A percentile compares a stretch with the other conserved stretches of the same genome.
These are phyloP conservation scores for Microsporum audouinii DNA, from an alignment of 2,329 filamentous ascomycete species.

Conservation along the genomic window DNA sequence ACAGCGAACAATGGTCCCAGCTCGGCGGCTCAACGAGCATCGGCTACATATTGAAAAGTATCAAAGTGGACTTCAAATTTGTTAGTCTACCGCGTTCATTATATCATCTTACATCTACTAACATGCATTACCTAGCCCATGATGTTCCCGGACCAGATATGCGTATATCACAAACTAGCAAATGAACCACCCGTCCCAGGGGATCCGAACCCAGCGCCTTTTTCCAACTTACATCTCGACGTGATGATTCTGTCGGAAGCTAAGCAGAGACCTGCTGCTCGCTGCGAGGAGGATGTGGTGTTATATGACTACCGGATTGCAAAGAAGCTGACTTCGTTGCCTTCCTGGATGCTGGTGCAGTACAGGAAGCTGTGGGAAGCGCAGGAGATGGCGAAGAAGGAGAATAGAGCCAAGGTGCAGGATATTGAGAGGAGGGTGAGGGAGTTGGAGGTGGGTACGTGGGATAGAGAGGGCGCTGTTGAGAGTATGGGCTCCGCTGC, in stretches of 20 bases:
- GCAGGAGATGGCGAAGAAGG: constrained; percentile 49
- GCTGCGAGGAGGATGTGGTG: constrained; percentile 65
- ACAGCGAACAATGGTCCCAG: constrained; percentile 55
- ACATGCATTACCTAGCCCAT: constrained; percentile 49
- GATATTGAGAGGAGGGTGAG: constrained; percentile 49
- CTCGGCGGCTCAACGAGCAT: constrained; percentile 54
- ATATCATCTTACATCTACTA: neutral
- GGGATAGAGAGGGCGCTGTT: constrained; percentile 59
- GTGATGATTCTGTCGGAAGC: constrained; percentile 62
- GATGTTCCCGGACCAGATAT: constrained; percentile 69
- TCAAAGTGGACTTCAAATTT: constrained; percentile 79
- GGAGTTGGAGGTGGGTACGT: constrained; percentile 57
- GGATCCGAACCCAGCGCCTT: constrained; percentile 18
- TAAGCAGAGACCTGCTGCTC: constrained; percentile 60
- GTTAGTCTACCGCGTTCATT: constrained; percentile 40
- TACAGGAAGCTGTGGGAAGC: constrained; percentile 49
- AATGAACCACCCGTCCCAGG: constrained; percentile 23
- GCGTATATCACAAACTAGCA: constrained; percentile 66
- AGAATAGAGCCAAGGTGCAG: constrained; percentile 44
- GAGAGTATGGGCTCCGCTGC: constrained; percentile 51
- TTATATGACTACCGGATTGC: constrained; percentile 60
- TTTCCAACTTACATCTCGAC: constrained; percentile 37
- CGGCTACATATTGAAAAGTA: constrained; percentile 68
- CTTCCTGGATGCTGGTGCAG: constrained; percentile 50
- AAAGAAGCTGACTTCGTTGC: constrained; percentile 44